Conservation (phyloP, 768 basidiomycete species). For the Grammothele lineata region DNA sequence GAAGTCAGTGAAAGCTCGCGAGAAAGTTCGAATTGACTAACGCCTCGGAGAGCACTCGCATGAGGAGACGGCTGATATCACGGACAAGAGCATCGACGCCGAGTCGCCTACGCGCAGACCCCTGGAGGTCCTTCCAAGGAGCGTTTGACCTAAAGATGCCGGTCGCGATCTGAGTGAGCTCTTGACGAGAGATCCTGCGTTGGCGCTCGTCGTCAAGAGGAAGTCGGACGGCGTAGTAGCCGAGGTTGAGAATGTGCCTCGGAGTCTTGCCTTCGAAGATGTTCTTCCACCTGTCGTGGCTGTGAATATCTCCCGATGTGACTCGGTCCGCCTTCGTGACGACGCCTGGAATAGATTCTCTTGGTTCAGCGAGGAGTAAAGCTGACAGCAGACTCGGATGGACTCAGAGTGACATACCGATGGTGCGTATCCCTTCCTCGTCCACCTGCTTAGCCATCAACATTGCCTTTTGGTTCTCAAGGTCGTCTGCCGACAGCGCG, state of each 20-base stretch:
- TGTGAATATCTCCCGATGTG: slow-evolving; percentile 35
- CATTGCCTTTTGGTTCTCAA: slow-evolving; percentile 60
- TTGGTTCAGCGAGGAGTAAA: no score
- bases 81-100: slow-evolving; percentile 52
- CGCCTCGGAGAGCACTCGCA: slow-evolving; percentile 49
- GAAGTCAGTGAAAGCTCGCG: neutral
- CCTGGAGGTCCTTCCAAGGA: slow-evolving; percentile 50
- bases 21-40: slow-evolving; percentile 27
- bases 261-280: slow-evolving; percentile 46
- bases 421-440: slow-evolving; percentile 51
- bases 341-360: slow-evolving; percentile 44
- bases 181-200: slow-evolving; percentile 31
- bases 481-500: slow-evolving; percentile 49
- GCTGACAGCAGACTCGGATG: no score
- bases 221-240: slow-evolving; percentile 62
- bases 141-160: slow-evolving; percentile 43
- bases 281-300: slow-evolving; percentile 43
- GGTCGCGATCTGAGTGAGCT: slow-evolving; percentile 33
- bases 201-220: slow-evolving; percentile 54
- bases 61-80: slow-evolving; percentile 48
- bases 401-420: slow-evolving; percentile 38
- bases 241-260: slow-evolving; percentile 38
- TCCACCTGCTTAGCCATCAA: slow-evolving; percentile 51
- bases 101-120: slow-evolving; percentile 38
- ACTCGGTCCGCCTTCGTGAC: slow-evolving; percentile 69